Percentiles rank a stretch among this genome's conserved stretches.
Conservation (phyloP, 2,329 filamentous ascomycete genomes). For the Colletotrichum melonis region DNA sequence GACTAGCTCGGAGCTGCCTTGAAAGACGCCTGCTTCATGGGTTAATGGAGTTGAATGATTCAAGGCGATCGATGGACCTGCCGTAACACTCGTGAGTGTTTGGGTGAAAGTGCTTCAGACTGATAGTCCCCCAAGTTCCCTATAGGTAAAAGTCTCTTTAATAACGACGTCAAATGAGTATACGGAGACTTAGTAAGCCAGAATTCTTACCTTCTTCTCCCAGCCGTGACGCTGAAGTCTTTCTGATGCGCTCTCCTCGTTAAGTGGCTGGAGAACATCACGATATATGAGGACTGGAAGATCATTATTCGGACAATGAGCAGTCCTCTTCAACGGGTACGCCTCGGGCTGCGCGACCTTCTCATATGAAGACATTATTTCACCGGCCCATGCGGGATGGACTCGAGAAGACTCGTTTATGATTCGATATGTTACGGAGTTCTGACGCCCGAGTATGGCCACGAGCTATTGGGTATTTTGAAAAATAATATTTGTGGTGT, state of each 20-base stretch:
- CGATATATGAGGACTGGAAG: conserved; percentile 40
- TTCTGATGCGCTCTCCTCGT: conserved; percentile 33
- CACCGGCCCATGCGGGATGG: not conserved
- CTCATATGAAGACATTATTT: not conserved
- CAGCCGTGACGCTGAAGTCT: conserved; percentile 38
- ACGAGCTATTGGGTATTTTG: too few species aligned
- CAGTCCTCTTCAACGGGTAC: conserved; percentile 5
- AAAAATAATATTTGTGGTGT: too few species aligned
- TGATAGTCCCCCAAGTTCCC: conserved; percentile 40
- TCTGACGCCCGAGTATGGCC: too few species aligned
- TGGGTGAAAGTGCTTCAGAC: conserved; percentile 40
- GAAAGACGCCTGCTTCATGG: conserved; percentile 33
- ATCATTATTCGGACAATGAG: conserved; percentile 35
- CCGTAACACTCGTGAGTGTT: conserved; percentile 41
- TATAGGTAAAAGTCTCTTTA: not conserved
- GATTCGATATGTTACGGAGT: not conserved
- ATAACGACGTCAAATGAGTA: not conserved
- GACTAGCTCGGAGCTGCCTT: conserved; percentile 37
- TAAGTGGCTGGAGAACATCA: conserved; percentile 32
- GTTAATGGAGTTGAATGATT: not conserved
- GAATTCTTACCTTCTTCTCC: conserved; percentile 35
- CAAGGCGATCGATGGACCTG: not conserved
- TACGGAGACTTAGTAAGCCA: not conserved
- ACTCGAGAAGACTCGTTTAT: not conserved
- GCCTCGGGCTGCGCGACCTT: not conserved